Base-by-base conservation (phyloP, 2,329 filamentous ascomycete genomes). In the Colletotrichum godetiae region DNA sequence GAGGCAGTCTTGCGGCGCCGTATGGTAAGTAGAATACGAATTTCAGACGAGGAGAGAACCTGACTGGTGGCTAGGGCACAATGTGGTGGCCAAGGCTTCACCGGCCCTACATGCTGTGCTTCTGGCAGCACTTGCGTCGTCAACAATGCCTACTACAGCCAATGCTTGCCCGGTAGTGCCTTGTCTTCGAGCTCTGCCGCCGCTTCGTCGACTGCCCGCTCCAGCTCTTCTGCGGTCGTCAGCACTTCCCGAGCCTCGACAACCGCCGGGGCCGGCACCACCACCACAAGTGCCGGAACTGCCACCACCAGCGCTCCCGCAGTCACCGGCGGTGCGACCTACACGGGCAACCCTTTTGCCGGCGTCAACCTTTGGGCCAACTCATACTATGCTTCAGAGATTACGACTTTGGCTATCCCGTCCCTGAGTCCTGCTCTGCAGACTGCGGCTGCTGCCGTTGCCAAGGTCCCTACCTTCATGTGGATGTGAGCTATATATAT, bases 351-450 rank as follows among this genome's bases (percentile, higher is more conserved):
- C 81, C 87, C 88, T 15, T 90, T 88, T 79, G 73, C 78, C 12
- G 87, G 85, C 19, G 86, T 88, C 63, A 79, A 84, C 63, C 81
- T 86, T 77, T 89, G 86, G 84, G 85, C 88, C 78, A 90, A 90
- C 81, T 80, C 79, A 68, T 89, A 86, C 82, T 90, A 90, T 77
- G 83, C 86, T n/a, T 87, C 86, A 22, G 87, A 90, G 79, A 84
- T 90, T 69, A 84, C 85, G 68, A 86, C 79, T 46, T 81, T 87
- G 22, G 92, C 92, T 8, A 87, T 93, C 24, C 92, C 92, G 10
- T 89, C 88, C 19, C 81, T 94, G 73, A 88, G 88, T 11, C 86
- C 88, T 5, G 84, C 89, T 29, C 82, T 88, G 78, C 86, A 86
- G 15, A 86, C 88, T 22, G 87, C 85, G 74, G 87, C 88, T 6